phyloP scores from a whole-genome alignment of 495 filamentous ascomycete genomes.

The Neurospora sp. region DNA sequence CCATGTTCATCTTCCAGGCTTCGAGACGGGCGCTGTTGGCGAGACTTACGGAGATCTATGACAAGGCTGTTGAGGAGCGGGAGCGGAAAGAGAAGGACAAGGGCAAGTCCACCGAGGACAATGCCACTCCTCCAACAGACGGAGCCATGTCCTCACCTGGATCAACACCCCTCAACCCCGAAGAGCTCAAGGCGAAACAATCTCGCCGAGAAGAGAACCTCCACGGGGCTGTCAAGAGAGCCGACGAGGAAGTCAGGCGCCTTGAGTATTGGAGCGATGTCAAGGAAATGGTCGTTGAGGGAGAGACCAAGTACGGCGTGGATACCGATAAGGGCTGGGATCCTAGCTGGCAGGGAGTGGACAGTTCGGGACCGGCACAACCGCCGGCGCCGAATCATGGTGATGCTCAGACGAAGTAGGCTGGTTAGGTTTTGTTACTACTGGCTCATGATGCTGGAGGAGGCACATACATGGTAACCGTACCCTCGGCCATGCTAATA shows the following conservation, averaged over 20 bases:
- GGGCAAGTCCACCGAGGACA: background rate
- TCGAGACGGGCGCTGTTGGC: constrained; percentile 69
- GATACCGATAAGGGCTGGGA: constrained; percentile 38
- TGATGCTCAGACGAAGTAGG: background rate
- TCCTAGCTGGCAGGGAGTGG: constrained; percentile 30
- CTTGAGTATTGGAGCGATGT: constrained; percentile 72
- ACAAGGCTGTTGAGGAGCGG: constrained; percentile 31
- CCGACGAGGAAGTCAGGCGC: constrained; percentile 55
- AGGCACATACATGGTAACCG: background rate
- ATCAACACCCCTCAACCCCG: background rate
- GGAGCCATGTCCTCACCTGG: background rate
- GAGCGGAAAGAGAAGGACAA: constrained; percentile 1
- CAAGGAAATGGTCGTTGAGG: constrained; percentile 47
- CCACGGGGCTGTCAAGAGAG: constrained; percentile 45
- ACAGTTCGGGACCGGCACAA: constrained; percentile 28
- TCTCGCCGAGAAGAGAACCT: constrained; percentile 38
- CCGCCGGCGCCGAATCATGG: constrained; percentile 5
- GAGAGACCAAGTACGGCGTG: constrained; percentile 37
- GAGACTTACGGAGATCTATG: constrained; percentile 51
- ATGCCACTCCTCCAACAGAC: background rate
- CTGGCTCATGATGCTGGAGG: background rate
- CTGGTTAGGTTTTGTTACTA: background rate
- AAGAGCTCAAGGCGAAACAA: constrained; percentile 10
- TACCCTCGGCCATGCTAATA: background rate
- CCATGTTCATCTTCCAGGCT: constrained; percentile 77